Evolutionary conservation across 2,329 filamentous ascomycete genomes (phyloP), one percentile per base, ranked within the genome.

Genomic region (Botrytis fragariae): DNA sequence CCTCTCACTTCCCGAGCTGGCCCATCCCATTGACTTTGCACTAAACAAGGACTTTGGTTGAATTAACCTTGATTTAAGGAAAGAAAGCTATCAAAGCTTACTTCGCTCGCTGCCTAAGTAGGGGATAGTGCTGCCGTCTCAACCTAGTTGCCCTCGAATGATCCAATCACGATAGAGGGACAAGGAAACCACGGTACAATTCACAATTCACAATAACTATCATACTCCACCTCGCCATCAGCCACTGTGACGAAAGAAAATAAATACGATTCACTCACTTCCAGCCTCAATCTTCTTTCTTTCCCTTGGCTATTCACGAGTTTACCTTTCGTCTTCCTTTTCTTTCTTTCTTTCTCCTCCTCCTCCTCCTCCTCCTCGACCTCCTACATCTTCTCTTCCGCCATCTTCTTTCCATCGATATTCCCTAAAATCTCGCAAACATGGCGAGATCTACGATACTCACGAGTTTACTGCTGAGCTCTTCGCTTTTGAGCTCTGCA

Each of bases 401-500:
- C 45, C 54, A 18, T 39, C 18, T 42, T 39, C 29, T 18, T 32
- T 22, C n/a, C 12, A 44, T 29, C 44, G 12, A 42, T 8, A 29
- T 18, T 9, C 29, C n/a, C 60, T 32, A 29, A 39, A 42, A 42
- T n/a, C n/a, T 16, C 18, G 32, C 70, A 59, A 67, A 16, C 29
- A 72, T 72, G 70, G 45, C 70, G 10, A 20, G 45, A 42, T 54
- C 48, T 65, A 72, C 70, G 57, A 51, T 63, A 20, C 37, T 72
- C 14, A 29, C 70, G 14, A 42, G 45, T 32, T 42, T 72, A 10
- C 70, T 72, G 45, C 51, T 54, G 20, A 57, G 44, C 70, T 72
- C 70, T 57, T 67, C 70, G 37, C 70, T 72, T 54, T 67, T 44
- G 61, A n/a, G n/a, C n/a, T 67, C 54, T 12, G 45, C 70, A 37